Evolutionary conservation across 306 rosid genomes (phyloP).

Genomic region (Arachis hypogaea): DNA sequence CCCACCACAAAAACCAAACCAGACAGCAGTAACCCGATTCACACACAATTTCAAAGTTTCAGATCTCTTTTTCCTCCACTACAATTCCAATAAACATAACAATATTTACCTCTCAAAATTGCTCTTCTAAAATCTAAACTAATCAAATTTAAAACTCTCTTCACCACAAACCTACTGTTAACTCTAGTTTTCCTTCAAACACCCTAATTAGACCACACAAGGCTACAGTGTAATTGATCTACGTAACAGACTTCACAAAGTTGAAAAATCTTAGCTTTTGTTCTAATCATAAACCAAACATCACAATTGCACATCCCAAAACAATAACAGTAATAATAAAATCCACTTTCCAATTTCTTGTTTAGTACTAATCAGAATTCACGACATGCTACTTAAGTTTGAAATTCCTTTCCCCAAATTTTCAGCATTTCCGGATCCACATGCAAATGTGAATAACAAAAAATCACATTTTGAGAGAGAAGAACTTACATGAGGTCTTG

Average conservation of each 20-base stretch:
- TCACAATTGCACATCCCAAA: not conserved
- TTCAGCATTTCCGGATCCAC: too few species aligned
- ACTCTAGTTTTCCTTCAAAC: not conserved
- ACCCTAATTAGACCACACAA: not conserved
- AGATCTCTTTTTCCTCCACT: not conserved
- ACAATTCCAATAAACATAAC: not conserved
- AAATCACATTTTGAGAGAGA: not conserved
- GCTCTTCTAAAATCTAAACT: not conserved
- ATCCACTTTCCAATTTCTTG: too few species aligned
- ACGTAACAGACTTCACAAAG: not conserved
- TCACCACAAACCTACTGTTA: not conserved
- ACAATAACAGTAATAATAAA: not conserved
- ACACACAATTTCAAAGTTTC: constrained; percentile 11
- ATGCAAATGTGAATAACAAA: too few species aligned
- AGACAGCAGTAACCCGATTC: constrained; percentile 16
- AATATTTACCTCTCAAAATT: not conserved
- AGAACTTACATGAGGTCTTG: constrained; percentile 78
- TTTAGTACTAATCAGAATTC: too few species aligned
- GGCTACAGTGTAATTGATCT: not conserved
- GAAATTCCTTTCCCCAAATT: too few species aligned
- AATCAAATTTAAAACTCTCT: not conserved
- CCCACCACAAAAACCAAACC: constrained; percentile 21
- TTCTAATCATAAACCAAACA: not conserved
- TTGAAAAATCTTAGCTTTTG: not conserved
- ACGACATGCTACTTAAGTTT: too few species aligned